phyloP scores from a whole-genome alignment of 164 flowering plant species.

The Taxillus chinensis region DNA sequence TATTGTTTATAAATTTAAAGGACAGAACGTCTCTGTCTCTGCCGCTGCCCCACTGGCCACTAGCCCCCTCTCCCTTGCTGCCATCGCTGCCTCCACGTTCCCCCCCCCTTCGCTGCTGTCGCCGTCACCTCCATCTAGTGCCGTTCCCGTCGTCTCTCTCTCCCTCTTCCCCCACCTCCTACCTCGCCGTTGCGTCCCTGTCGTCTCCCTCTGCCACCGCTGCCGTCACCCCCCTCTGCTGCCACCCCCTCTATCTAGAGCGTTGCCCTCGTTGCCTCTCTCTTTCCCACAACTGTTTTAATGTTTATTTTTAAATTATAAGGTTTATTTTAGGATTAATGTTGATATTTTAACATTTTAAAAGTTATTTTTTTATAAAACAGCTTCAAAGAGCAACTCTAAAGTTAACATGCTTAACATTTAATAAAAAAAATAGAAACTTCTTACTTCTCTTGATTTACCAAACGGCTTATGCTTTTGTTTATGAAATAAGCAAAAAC shows the following conservation, averaged over 20 bases:
- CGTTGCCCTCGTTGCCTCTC: not conserved
- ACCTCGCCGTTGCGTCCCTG: not conserved
- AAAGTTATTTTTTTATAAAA: too few relatives aligned
- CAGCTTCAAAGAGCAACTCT: too few relatives aligned
- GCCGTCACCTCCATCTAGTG: not conserved
- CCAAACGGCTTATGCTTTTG: too few relatives aligned
- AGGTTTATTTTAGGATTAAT: too few relatives aligned
- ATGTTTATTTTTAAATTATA: not conserved
- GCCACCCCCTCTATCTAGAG: not conserved
- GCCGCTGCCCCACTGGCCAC: not conserved
- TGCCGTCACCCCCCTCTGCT: not conserved
- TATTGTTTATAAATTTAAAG: too few relatives aligned
- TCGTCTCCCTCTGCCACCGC: not conserved
- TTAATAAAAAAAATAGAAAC: too few relatives aligned
- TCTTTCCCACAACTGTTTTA: not conserved
- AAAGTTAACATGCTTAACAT: too few relatives aligned
- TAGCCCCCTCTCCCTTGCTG: not conserved
- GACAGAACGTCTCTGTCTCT: not conserved
- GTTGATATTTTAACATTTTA: too few relatives aligned
- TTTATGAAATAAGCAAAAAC: too few relatives aligned
- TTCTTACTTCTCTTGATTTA: too few relatives aligned
- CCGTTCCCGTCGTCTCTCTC: not conserved
- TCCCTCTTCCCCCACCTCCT: not conserved
- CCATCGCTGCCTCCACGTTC: not conserved
- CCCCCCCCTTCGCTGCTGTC: not conserved